Evolutionary conservation across 345 rosid genomes (phyloP), one percentile per base, ranked within the genome.

Genomic region (Eucalyptus curtisii): DNA sequence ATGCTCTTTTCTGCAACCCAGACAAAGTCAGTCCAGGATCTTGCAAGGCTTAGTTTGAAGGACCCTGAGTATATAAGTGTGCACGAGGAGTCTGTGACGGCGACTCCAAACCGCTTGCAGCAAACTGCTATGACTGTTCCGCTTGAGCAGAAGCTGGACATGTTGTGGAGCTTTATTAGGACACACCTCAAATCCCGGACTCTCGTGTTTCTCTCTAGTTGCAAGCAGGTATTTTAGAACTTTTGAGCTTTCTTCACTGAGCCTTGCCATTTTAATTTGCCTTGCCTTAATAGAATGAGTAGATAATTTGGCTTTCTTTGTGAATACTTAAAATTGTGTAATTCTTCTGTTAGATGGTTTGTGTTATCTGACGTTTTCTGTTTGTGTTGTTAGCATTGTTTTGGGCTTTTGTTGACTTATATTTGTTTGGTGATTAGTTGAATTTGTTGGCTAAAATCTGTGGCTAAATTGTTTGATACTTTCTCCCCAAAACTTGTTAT

Each of bases 1-100:
- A 88, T 97, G 88, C 99, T 97, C 86, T 97, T 96, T 92, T 97
- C 99, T 31, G 99, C 99, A 7, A 98, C 99, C 47, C 99, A 98
- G 89, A 96, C 99, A 66, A 98, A 95, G 93, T 96, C 98, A 24
- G 96, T 98, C 87, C 95, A 97, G 92, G 99, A 97, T 93, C 98
- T 98, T 90, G 99, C 99, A 66, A 94, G 99, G 90, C 99, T 98
- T 57, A 97, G 99, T 93, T 92, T 97, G 94, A 96, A 96, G 92
- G 97, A 97, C 91, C 99, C 99, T 68, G 98, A 98, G 94, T 97
- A 98, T 90, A 88, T 98, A 45, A 92, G 99, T 79, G 99, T 98
- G 87, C 99, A 96, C 52, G 97, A 95, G 91, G 95, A 97, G 91
- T 93, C 99, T 40, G 91, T 90, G 57, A 93, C 96, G 45, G 98